Evolutionary conservation across 176 grass and related monocot genomes (phyloP), one percentile per base, ranked within the genome.

Genomic region (Musa itinerans): DNA sequence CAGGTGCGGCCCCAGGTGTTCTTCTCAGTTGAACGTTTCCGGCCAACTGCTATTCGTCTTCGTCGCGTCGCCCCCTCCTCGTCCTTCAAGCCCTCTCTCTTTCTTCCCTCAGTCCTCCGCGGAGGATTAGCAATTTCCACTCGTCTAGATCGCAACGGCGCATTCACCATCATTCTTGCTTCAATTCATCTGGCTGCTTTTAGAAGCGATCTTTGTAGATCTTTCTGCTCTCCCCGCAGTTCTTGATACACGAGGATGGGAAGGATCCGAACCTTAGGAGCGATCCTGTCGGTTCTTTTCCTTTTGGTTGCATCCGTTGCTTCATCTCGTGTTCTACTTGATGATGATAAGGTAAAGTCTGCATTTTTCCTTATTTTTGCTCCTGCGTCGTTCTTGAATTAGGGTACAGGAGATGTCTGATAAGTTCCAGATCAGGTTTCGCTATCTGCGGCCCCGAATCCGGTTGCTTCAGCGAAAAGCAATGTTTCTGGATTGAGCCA

Each of bases 261-360:
- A n/a, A 82, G 3, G 59, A 26, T 67, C 70, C 25, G 53, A 58
- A 19, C 17, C 20, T 43, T 58, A 21, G 68, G 17, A 70, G 17
- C 68, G 68, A 21, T 50, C 17, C 19, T 63, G 55, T 54, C 58
- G 26, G 22, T 82, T 70, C 48, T 82, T 16, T 49, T 86, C n/a
- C 25, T 86, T 53, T 51, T 74, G 52, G 50, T 63, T 2, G 21
- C 73, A 52, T 62, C 68, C 50, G 58, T 34, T 71, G 73, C 21
- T 77, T 77, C 78, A 62, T 85, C 78, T 77, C 76, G 78, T 50
- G 54, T 81, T 81, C 65, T 85, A 2, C 52, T 81, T n/a, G 74
- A 21, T 24, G 78, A 85, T 77, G 63, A 13, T 15, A 81, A 81
- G 83, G 83, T 85, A 78, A 15, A 66, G 24, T n/a, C 55, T 24